Percentiles rank a stretch among this genome's conserved stretches.
These are phyloP conservation scores for Ganoderma multipileum DNA, from an alignment of 1,284 basidiomycete species.

Conservation along the genomic window DNA sequence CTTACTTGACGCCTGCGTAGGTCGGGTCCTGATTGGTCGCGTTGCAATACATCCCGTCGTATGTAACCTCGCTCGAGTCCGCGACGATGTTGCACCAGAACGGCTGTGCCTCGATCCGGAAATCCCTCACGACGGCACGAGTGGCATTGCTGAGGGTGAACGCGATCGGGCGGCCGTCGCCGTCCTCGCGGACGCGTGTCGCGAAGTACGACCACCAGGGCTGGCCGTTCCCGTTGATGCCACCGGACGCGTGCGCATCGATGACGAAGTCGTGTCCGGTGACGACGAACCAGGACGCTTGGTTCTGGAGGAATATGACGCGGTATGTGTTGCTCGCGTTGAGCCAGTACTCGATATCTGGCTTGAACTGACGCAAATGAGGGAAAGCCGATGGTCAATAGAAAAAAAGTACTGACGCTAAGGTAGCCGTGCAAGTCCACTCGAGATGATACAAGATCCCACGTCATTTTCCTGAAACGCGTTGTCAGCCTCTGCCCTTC, in stretches of 20 bases:
- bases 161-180: constrained; percentile 67
- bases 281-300: constrained; percentile 72
- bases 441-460: constrained; percentile 56
- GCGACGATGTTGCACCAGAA: constrained; percentile 73
- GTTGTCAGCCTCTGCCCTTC: neutral
- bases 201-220: constrained; percentile 58
- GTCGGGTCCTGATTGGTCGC: constrained; percentile 64
- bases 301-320: constrained; percentile 69
- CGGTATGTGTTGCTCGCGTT: constrained; percentile 62
- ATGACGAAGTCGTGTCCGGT: constrained; percentile 65
- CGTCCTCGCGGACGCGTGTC: constrained; percentile 52
- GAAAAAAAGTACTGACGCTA: constrained; percentile 45
- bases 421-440: constrained; percentile 65
- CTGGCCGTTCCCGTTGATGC: constrained; percentile 71
- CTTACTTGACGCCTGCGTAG: constrained; percentile 56
- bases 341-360: constrained; percentile 67
- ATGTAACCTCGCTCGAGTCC: constrained; percentile 57
- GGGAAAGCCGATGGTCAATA: neutral
- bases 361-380: constrained; percentile 50
- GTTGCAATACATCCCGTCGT: constrained; percentile 69
- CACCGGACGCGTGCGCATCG: constrained; percentile 64
- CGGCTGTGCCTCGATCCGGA: constrained; percentile 64
- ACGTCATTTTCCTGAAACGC: constrained; percentile 61
- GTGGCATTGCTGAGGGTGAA: constrained; percentile 60
- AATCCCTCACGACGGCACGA: constrained; percentile 56